These are phyloP conservation scores for Sporothrix inflata DNA, from an alignment of 2,329 filamentous ascomycete species.

Conservation along the genomic window DNA sequence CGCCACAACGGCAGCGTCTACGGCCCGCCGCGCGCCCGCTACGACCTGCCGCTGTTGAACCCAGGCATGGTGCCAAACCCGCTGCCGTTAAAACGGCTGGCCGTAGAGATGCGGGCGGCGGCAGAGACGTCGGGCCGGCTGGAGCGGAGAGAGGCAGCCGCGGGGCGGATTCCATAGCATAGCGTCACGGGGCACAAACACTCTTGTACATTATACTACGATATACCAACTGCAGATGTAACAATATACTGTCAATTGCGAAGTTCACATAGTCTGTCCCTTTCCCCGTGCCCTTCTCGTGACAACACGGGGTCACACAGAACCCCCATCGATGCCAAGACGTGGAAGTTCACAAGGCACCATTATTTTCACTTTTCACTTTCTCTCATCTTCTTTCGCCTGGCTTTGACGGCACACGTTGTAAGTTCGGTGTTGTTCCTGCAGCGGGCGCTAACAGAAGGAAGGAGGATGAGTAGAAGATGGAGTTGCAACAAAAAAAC, in stretches of 20 bases:
- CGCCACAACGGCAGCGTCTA: background rate
- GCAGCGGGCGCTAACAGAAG: conserved; percentile 11
- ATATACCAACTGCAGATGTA: background rate
- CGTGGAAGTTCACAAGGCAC: background rate
- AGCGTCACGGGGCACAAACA: too few relatives aligned
- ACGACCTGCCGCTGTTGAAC: background rate
- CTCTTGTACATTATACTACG: background rate
- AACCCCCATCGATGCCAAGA: background rate
- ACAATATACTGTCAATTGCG: background rate
- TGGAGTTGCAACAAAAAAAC: background rate
- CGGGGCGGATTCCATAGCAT: background rate
- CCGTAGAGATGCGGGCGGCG: background rate
- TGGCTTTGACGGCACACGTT: background rate
- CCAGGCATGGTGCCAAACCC: background rate
- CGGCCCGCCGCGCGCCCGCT: background rate
- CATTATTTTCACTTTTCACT: background rate
- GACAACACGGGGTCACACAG: background rate
- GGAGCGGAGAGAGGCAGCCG: background rate
- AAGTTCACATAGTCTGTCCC: background rate
- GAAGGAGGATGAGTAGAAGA: background rate
- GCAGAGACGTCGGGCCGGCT: background rate
- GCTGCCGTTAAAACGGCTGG: background rate
- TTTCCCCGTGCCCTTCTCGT: background rate
- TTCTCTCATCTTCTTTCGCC: background rate
- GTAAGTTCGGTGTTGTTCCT: background rate